These are phyloP conservation scores for Gaillardinia entomophila DNA, from an alignment of 805 yeast species.

Conservation along the genomic window DNA sequence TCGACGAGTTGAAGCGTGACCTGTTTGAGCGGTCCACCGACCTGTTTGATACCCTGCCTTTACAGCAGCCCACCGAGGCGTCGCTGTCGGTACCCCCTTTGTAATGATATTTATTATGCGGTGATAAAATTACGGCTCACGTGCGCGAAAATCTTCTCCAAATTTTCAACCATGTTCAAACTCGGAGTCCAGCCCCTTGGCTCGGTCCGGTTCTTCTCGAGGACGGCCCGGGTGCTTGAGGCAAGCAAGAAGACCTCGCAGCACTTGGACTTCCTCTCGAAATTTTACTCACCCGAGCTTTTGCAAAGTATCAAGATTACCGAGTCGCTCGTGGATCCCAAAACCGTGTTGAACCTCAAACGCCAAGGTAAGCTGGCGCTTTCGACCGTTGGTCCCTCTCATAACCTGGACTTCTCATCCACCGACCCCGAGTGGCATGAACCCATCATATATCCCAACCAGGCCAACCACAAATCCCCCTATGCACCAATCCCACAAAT, in stretches of 20 bases:
- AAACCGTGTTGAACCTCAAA: constrained; percentile 42
- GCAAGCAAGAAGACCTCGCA: constrained; percentile 15
- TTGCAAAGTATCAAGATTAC: constrained; percentile 78
- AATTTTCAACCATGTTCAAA: neutral
- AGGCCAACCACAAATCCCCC: constrained; percentile 45
- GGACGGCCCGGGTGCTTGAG: neutral
- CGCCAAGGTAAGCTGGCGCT: constrained; percentile 23
- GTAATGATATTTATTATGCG: too few species aligned
- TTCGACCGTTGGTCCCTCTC: constrained; percentile 62
- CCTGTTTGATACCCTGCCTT: too few species aligned
- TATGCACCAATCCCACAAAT: constrained; percentile 53
- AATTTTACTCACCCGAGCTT: constrained; percentile 78
- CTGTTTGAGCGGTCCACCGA: too few species aligned
- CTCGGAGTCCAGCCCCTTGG: neutral
- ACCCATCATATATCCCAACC: constrained; percentile 46
- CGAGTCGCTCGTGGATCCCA: constrained; percentile 67
- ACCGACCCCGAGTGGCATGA: constrained; percentile 75
- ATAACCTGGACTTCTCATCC: constrained; percentile 63
- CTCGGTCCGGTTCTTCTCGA: neutral
- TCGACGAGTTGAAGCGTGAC: constrained; percentile 55
- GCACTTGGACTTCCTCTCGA: constrained; percentile 54
- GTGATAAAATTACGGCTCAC: too few species aligned
- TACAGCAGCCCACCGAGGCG: neutral
- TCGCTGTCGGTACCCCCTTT: neutral
- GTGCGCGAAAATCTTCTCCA: neutral